Base-by-base conservation (phyloP, 179 eudicot species). In the Dionaea muscipula region DNA sequence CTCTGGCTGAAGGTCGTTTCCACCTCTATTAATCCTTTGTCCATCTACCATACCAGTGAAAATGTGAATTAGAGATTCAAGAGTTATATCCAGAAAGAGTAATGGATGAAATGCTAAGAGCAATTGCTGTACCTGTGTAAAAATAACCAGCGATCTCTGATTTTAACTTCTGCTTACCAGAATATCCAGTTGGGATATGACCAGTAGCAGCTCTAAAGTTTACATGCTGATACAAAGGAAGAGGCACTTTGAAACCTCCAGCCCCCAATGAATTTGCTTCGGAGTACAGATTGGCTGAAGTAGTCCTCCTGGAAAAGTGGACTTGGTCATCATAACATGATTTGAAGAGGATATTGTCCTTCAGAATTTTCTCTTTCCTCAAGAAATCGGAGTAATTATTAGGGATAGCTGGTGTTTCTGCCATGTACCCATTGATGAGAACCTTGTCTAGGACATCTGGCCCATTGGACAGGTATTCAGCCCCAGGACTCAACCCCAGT, bases 281-380 rank as follows among this genome's bases (percentile, higher is more conserved):
- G 0, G 71, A 61, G 25, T 51, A 60, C 41, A 63, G 64, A 57
- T 62, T 64, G 44, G 59, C 60, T 53, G 73, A 56, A 23, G 55
- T 36, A 31, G 70, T 37, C 26, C 69, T 65, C 38, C 61, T 64
- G 21, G 80, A 66, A 35, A 60, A 61, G 57, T 53, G 61, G 55
- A 26, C 35, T 25, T 25, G 69, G 22, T 55, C 71, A 59, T 69
- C 62, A 9, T 41, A 44, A 41, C 40, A 28, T 26, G 52, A n/a
- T 31, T 57, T 61, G 9, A 56, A 51, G 55, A 16, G 19, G 62
- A 39, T 58, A 18, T 22, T 39, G 49, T 51, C 57, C 20, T 51
- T 38, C 22, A 59, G 47, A 22, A 61, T 22, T 46, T 63, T 69
- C 49, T 63, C 72, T 22, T 48, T 59, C 59, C 59, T 48, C 4